Conservation (phyloP, 345 rosid species). For the Euphorbia peplus region DNA sequence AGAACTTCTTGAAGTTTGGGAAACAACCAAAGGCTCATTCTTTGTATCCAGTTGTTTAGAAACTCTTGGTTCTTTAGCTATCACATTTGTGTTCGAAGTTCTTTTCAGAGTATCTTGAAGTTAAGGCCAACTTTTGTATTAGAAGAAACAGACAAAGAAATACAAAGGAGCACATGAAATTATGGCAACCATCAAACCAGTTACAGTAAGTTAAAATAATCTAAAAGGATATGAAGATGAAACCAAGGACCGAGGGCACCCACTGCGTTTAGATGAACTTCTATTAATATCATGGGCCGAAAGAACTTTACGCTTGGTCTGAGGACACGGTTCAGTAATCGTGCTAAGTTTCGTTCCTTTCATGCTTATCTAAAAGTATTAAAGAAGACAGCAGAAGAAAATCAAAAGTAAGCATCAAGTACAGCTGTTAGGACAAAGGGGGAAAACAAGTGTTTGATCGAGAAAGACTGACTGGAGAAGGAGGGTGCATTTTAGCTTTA, state of each 20-base stretch:
- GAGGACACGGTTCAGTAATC: slow-evolving; percentile 22
- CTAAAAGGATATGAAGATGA: slow-evolving; percentile 84
- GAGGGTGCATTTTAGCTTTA: slow-evolving; percentile 24
- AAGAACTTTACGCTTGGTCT: slow-evolving; percentile 58
- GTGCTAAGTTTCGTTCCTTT: slow-evolving; percentile 11
- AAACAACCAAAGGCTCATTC: slow-evolving; percentile 27
- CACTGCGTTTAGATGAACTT: slow-evolving; percentile 69
- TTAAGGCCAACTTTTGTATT: slow-evolving; percentile 47
- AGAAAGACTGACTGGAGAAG: slow-evolving; percentile 44
- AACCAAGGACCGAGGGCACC: slow-evolving; percentile 50
- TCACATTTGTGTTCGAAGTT: slow-evolving; percentile 39
- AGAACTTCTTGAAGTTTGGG: slow-evolving; percentile 36
- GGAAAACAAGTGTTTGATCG: neutral
- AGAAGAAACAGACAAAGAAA: slow-evolving; percentile 13
- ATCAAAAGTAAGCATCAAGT: neutral
- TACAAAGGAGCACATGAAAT: neutral
- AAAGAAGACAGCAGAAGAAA: neutral
- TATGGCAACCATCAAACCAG: slow-evolving; percentile 5
- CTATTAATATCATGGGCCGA: slow-evolving; percentile 45
- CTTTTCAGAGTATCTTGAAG: slow-evolving; percentile 57
- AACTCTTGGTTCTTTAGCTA: slow-evolving; percentile 42
- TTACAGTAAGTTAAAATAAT: neutral
- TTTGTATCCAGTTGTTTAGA: slow-evolving; percentile 43
- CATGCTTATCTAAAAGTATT: neutral
- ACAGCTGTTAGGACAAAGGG: neutral